phyloP scores from a whole-genome alignment of 2,329 filamentous ascomycete genomes.

The Curvularia sp. region DNA sequence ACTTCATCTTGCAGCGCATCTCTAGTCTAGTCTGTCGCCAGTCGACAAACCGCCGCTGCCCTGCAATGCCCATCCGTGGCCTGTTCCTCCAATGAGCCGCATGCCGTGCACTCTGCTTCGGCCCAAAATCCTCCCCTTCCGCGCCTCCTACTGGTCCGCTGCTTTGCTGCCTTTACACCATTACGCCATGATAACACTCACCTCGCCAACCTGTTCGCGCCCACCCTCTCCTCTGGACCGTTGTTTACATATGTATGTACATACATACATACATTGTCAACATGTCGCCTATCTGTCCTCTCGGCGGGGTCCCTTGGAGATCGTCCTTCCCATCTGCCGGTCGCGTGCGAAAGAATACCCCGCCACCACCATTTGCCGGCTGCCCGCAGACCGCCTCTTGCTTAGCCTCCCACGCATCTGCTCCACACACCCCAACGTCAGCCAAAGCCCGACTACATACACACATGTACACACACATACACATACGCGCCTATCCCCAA shows the following conservation, averaged over 20 bases:
- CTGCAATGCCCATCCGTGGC: conserved; percentile 7
- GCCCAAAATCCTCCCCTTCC: too few relatives aligned
- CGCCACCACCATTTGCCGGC: conserved; percentile 21
- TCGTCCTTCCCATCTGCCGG: conserved; percentile 18
- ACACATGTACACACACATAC: conserved; percentile 21
- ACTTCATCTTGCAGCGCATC: conserved; percentile 39
- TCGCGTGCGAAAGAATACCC: conserved; percentile 19
- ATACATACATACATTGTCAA: too few relatives aligned
- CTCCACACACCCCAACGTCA: conserved; percentile 13
- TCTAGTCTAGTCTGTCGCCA: conserved; percentile 26
- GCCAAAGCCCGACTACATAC: conserved; percentile 21
- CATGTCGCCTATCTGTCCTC: conserved; percentile 3
- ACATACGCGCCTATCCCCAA: too few relatives aligned
- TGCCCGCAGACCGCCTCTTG: conserved; percentile 23
- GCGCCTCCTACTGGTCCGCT: conserved; percentile 11
- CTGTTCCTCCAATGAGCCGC: conserved; percentile 33
- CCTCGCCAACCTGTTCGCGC: conserved; percentile 1
- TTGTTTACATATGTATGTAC: too few relatives aligned
- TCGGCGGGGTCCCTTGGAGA: conserved; percentile 1
- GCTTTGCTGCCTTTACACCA: conserved; percentile 7
- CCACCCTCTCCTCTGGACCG: background rate
- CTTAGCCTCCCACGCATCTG: conserved; percentile 9
- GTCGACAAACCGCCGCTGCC: conserved; percentile 19
- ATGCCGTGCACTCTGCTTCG: conserved; percentile 24
- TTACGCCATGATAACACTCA: conserved; percentile 23